Evolutionary conservation across 1,139 yeast genomes (phyloP).

Genomic region (Taiozyma onychis): DNA sequence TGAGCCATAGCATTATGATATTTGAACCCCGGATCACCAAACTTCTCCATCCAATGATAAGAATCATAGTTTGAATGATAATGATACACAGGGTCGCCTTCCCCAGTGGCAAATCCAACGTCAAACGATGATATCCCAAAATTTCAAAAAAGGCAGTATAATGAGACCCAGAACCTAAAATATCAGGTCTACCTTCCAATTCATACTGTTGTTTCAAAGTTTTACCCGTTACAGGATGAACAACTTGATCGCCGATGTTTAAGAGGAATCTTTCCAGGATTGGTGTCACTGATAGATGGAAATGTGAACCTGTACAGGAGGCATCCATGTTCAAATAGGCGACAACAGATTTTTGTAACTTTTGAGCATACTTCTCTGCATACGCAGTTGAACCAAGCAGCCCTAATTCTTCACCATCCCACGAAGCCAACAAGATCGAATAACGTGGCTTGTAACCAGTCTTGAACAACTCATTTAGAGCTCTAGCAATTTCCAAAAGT

Average conservation of each 20-base stretch:
- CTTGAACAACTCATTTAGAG: conserved; percentile 41
- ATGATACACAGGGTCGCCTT: conserved; percentile 51
- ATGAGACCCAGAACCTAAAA: conserved; percentile 64
- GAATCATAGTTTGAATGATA: conserved; percentile 70
- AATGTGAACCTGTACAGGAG: conserved; percentile 47
- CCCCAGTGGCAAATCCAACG: conserved; percentile 41
- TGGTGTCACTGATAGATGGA: conserved; percentile 47
- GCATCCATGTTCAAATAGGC: conserved; percentile 64
- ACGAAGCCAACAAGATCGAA: conserved; percentile 54
- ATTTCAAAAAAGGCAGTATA: conserved; percentile 61
- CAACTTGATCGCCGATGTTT: conserved; percentile 35
- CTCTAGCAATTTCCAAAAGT: conserved; percentile 52
- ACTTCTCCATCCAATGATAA: conserved; percentile 55
- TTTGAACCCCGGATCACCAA: conserved; percentile 53
- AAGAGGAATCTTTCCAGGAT: conserved; percentile 38
- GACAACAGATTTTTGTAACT: conserved; percentile 40
- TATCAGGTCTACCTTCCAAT: conserved; percentile 29
- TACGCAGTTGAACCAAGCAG: conserved; percentile 66
- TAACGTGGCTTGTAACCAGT: conserved; percentile 59
- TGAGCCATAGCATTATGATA: conserved; percentile 51
- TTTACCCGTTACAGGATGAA: conserved; percentile 39
- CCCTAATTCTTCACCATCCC: conserved; percentile 76
- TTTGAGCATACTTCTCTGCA: conserved; percentile 49
- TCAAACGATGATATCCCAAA: conserved; percentile 62
- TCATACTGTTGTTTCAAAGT: conserved; percentile 58